Evolutionary conservation across 2,329 filamentous ascomycete genomes (phyloP).

Genomic region (Amylocarpus encephaloides): DNA sequence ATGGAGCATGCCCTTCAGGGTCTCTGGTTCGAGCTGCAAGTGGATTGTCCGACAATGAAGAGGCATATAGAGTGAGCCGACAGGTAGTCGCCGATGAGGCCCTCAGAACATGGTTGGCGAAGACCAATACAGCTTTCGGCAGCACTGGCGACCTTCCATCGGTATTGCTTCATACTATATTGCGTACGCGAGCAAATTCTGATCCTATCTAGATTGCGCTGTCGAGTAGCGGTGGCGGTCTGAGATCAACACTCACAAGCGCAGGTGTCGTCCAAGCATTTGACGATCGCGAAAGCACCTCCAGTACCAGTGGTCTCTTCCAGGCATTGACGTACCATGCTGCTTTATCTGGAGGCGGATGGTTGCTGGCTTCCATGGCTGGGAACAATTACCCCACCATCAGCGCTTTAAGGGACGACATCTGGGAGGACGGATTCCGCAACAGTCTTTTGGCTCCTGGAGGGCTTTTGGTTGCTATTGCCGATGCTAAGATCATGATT

Average conservation of each 20-base stretch:
- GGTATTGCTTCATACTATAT: constrained; percentile 10
- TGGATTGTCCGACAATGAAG: constrained; percentile 34
- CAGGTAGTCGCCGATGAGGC: constrained; percentile 34
- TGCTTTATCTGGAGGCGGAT: constrained; percentile 40
- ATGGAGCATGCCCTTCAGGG: constrained; percentile 34
- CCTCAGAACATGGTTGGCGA: constrained; percentile 36
- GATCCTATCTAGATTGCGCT: constrained; percentile 31
- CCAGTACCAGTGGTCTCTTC: constrained; percentile 37
- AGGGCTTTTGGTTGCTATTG: constrained; percentile 29
- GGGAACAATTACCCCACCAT: constrained; percentile 43
- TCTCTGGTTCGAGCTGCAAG: constrained; percentile 34
- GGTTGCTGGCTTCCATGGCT: constrained; percentile 40
- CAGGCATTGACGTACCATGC: constrained; percentile 41
- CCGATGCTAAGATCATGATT: constrained; percentile 13
- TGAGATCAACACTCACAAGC: constrained; percentile 35
- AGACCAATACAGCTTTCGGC: constrained; percentile 31
- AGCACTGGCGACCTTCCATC: constrained; percentile 33
- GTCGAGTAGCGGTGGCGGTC: constrained; percentile 38
- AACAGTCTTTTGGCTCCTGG: constrained; percentile 34
- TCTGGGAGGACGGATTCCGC: constrained; percentile 37
- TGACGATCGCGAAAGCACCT: constrained; percentile 37
- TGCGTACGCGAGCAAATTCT: background rate
- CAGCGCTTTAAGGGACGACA: constrained; percentile 32
- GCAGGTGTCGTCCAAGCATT: constrained; percentile 37
- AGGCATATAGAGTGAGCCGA: constrained; percentile 34